Evolutionary conservation across 441 rosid genomes (phyloP).

Genomic region (Manihot esculenta): DNA sequence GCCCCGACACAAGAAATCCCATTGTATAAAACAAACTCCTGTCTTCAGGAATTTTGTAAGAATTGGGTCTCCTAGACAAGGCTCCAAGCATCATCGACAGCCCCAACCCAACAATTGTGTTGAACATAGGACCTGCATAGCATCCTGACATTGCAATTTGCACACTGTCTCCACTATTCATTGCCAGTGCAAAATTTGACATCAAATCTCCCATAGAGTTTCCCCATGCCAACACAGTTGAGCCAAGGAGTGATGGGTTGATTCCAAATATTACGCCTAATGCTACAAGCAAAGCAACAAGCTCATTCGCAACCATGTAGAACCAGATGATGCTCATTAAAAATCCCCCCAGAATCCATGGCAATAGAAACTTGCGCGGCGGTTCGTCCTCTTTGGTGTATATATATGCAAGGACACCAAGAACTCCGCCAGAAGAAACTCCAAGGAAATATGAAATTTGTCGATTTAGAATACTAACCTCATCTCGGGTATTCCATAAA

Average conservation of each 20-base stretch:
- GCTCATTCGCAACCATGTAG: constrained; percentile 84
- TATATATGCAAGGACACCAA: constrained; percentile 51
- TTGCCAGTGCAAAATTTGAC: constrained; percentile 67
- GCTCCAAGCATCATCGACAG: constrained; percentile 71
- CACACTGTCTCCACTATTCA: constrained; percentile 72
- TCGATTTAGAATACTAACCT: constrained; percentile 30
- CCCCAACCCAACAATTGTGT: constrained; percentile 78
- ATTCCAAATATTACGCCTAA: constrained; percentile 66
- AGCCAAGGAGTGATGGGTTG: constrained; percentile 77
- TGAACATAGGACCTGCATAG: constrained; percentile 92
- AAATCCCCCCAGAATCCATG: constrained; percentile 79
- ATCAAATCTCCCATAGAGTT: constrained; percentile 89
- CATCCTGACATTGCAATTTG: constrained; percentile 90
- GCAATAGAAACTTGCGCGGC: constrained; percentile 56
- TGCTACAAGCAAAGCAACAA: constrained; percentile 69
- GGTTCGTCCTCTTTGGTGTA: constrained; percentile 54
- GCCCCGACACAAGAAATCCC: constrained; percentile 62
- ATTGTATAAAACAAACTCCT: constrained; percentile 59
- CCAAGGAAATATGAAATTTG: constrained; percentile 44
- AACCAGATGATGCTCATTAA: constrained; percentile 89
- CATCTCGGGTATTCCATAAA: constrained; percentile 55
- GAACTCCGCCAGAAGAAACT: constrained; percentile 39
- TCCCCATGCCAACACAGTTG: constrained; percentile 89
- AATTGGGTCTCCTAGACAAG: constrained; percentile 56
- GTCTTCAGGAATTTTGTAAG: constrained; percentile 52